Percentiles rank a stretch among this genome's conserved stretches.
Evolutionary conservation across 208 protist species (phyloP).

Genomic region (Herpetomonas tarakana): DNA sequence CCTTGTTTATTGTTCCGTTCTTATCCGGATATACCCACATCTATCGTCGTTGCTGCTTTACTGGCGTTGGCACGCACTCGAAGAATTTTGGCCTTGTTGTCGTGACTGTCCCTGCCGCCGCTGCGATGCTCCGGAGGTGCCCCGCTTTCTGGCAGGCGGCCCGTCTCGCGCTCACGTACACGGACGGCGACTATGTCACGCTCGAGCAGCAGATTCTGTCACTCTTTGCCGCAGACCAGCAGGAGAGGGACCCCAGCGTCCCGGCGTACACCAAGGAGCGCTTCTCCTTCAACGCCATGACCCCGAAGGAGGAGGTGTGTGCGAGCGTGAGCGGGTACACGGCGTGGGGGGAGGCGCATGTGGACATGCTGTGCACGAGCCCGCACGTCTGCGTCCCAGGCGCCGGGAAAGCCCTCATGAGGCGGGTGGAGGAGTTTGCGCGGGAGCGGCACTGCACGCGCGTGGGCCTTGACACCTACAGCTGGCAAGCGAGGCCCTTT

Average conservation of each 20-base stretch:
- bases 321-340: constrained; percentile 11
- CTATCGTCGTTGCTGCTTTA: too few relatives aligned
- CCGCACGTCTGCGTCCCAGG: constrained; percentile 14
- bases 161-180: too few relatives aligned
- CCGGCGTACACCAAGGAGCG: constrained; percentile 3
- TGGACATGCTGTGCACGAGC: constrained; percentile 21
- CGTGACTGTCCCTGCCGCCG: too few relatives aligned
- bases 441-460: constrained; percentile 17
- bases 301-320: constrained; percentile 3
- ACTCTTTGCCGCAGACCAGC: constrained; percentile 1
- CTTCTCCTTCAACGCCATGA: constrained; percentile 10
- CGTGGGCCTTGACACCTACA: constrained; percentile 35
- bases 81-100: too few relatives aligned
- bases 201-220: constrained; percentile 2
- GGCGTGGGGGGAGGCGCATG: constrained; percentile 23
- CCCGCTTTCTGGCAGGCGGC: too few relatives aligned
- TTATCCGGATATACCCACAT: too few relatives aligned
- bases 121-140: too few relatives aligned
- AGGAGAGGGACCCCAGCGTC: constrained; percentile 4
- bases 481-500: constrained; percentile 45
- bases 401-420: constrained; percentile 16
- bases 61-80: too few relatives aligned
- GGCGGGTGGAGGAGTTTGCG: constrained; percentile 15
- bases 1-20: too few relatives aligned
- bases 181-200: neutral